Percentiles rank a stretch among this genome's conserved stretches.
Conservation (phyloP, 208 protist species). For the Leptomonas pyrrhocoris region DNA sequence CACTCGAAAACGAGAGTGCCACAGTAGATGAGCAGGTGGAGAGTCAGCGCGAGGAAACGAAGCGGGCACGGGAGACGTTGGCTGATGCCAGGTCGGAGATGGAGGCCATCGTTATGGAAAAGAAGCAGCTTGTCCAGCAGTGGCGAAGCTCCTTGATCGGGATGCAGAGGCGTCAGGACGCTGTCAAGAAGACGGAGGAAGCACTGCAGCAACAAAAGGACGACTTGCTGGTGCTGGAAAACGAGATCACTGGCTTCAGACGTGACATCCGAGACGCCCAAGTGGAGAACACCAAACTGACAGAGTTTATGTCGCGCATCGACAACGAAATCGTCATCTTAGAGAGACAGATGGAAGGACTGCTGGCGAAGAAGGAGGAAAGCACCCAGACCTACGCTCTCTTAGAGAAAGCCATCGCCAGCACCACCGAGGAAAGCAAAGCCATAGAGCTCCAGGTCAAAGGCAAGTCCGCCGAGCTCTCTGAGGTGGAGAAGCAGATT, state of each 20-base stretch:
- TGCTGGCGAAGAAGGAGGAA: conserved; percentile 77
- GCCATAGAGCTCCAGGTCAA: conserved; percentile 85
- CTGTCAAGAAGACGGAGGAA: conserved; percentile 92
- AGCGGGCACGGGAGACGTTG: conserved; percentile 86
- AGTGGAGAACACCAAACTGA: conserved; percentile 91
- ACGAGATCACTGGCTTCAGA: conserved; percentile 92
- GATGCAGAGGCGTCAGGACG: conserved; percentile 94
- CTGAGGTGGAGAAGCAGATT: conserved; percentile 82
- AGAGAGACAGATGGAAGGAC: conserved; percentile 89
- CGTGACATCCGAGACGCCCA: conserved; percentile 83
- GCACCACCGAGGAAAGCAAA: conserved; percentile 79
- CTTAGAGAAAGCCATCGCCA: conserved; percentile 82
- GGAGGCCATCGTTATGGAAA: conserved; percentile 94
- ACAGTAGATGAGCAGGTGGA: conserved; percentile 86
- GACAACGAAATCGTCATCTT: conserved; percentile 91
- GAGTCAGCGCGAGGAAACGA: conserved; percentile 91
- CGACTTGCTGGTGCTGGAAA: conserved; percentile 88
- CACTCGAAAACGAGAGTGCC: conserved; percentile 84
- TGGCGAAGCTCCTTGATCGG: conserved; percentile 94
- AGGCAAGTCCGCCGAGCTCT: conserved; percentile 62
- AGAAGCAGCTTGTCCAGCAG: conserved; percentile 95
- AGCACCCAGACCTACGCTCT: conserved; percentile 74
- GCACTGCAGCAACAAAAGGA: conserved; percentile 92
- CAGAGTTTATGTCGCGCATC: conserved; percentile 89
- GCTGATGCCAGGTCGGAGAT: conserved; percentile 93